These are phyloP conservation scores for Pseudogymnoascus sp. DNA, from an alignment of 2,329 filamentous ascomycete species.

Conservation along the genomic window DNA sequence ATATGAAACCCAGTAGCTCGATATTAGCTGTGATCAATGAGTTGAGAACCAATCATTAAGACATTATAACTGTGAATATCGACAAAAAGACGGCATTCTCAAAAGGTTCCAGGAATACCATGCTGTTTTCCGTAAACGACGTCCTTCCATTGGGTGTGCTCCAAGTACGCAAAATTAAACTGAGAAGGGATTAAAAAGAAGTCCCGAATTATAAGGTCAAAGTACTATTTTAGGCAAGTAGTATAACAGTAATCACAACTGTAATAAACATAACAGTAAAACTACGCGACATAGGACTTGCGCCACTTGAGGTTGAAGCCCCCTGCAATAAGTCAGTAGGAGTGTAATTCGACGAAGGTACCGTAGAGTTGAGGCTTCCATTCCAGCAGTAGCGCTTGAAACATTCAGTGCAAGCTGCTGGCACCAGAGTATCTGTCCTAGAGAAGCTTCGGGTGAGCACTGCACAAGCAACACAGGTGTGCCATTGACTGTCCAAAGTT, in stretches of 20 bases:
- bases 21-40: background rate
- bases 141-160: background rate
- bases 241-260: background rate
- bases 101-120: background rate
- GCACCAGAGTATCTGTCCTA: slow-evolving; percentile 61
- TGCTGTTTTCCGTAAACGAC: background rate
- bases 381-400: slow-evolving; percentile 90
- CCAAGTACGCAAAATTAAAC: background rate
- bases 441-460: slow-evolving; percentile 69
- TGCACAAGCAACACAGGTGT: slow-evolving; percentile 79
- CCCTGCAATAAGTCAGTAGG: slow-evolving; percentile 12
- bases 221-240: background rate
- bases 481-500: slow-evolving; percentile 68
- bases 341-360: slow-evolving; percentile 17
- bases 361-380: slow-evolving; percentile 39
- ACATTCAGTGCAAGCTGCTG: slow-evolving; percentile 66
- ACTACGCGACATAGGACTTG: background rate
- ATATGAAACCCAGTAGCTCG: background rate
- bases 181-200: background rate
- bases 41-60: background rate
- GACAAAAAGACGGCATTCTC: background rate
- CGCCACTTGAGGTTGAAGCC: background rate
- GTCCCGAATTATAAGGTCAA: background rate
- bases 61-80: background rate
- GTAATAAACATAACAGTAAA: background rate